Evolutionary conservation across 192 early-diverging fungal species (phyloP).

Genomic region (Chytriomyces sp.): DNA sequence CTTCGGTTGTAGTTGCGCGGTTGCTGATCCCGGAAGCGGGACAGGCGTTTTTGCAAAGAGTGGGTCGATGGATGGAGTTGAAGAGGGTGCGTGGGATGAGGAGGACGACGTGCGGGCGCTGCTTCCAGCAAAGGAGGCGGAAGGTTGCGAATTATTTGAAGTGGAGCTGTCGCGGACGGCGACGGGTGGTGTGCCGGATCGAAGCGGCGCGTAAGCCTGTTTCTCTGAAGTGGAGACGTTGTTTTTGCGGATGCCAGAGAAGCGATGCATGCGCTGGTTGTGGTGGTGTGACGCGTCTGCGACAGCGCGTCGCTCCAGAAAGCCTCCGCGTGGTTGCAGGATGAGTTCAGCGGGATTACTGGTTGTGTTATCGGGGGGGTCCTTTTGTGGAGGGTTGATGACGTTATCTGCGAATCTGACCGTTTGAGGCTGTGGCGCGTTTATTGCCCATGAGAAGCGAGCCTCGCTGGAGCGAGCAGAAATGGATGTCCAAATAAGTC

Average conservation of each 20-base stretch:
- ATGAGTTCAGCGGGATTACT: not conserved
- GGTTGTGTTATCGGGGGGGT: not conserved
- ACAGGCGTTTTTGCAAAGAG: too few relatives aligned
- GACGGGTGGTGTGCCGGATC: not conserved
- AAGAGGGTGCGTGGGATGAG: too few relatives aligned
- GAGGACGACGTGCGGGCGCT: too few relatives aligned
- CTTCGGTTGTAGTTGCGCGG: slow-evolving; percentile 15
- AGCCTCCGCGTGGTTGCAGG: not conserved
- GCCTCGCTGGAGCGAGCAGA: slow-evolving; percentile 2
- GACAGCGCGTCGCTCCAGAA: not conserved
- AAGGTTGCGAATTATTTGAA: too few relatives aligned
- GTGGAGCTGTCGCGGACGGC: not conserved
- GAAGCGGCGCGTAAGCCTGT: not conserved
- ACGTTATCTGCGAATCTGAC: not conserved
- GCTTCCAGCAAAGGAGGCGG: too few relatives aligned
- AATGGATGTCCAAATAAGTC: slow-evolving; percentile 6
- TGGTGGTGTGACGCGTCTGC: not conserved
- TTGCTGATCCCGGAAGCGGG: slow-evolving; percentile 2
- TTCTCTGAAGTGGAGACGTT: too few relatives aligned
- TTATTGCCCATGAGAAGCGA: slow-evolving; percentile 19
- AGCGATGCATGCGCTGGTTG: not conserved
- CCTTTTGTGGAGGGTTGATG: not conserved
- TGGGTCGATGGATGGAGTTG: too few relatives aligned
- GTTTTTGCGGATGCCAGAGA: not conserved
- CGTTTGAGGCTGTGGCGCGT: too few relatives aligned